phyloP scores from a whole-genome alignment of 177 flowering plant species.

The Vitis hybrid region DNA sequence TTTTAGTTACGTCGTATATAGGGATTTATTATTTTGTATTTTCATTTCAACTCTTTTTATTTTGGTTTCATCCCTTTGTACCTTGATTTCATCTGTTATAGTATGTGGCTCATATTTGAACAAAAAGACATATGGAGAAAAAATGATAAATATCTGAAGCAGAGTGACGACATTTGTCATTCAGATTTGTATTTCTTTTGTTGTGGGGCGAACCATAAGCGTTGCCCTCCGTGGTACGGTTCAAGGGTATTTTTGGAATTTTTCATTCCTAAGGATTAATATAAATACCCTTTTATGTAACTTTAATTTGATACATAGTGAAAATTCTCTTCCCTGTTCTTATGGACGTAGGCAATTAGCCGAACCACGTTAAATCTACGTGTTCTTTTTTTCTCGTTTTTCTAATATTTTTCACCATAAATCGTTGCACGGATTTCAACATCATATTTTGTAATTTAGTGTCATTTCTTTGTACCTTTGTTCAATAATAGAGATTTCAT shows the following conservation, averaged over 20 bases:
- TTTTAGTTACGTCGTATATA: accelerated
- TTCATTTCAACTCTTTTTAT: too few relatives aligned
- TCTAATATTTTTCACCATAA: too few relatives aligned
- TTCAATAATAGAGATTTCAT: accelerated
- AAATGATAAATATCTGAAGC: accelerated
- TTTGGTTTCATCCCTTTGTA: too few relatives aligned
- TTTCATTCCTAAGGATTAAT: too few relatives aligned
- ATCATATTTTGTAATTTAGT: accelerated
- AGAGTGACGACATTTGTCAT: accelerated
- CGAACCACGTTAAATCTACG: accelerated
- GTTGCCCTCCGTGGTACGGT: accelerated
- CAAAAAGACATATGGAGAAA: too few relatives aligned
- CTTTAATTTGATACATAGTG: accelerated
- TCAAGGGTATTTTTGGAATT: accelerated
- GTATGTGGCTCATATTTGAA: too few relatives aligned
- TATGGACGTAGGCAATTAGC: accelerated
- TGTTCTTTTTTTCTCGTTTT: too few relatives aligned
- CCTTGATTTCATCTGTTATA: too few relatives aligned
- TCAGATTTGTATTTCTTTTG: accelerated
- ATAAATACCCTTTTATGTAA: too few relatives aligned
- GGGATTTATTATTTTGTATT: too few relatives aligned
- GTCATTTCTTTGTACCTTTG: too few relatives aligned
- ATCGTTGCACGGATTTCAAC: accelerated
- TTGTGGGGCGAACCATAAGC: accelerated
- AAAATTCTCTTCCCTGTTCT: accelerated